Evolutionary conservation across 495 filamentous ascomycete genomes (phyloP), one percentile per base, ranked within the genome.

Genomic region (Chaetomium cochliodes): DNA sequence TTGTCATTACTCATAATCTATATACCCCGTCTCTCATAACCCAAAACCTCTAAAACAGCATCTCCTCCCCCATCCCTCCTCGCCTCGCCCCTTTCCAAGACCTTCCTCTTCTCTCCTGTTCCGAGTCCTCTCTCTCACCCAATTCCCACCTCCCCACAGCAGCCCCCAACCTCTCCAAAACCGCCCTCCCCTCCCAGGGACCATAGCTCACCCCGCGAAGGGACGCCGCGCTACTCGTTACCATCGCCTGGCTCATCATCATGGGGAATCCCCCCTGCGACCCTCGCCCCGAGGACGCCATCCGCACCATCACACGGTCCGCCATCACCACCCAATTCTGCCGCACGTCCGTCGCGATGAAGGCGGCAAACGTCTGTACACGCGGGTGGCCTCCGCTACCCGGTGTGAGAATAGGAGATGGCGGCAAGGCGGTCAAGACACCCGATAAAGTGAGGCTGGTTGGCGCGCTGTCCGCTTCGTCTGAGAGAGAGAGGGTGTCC

Each of bases 251-350:
- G 23, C n/a, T 50, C 41, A 37, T 41, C 1, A 39, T 3, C 3
- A 30, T 30, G 28, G 37, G 23, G 5, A 23, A 0, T 11, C 25
- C 61, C 0, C 61, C 23, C 52, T 39, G 54, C 53, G 30, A 26
- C 11, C 62, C 49, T 30, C n/a, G 60, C 62, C 68, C 68, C 0
- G 69, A 67, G 25, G 28, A 37, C 54, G 75, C 75, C 47, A 72
- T 74, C 52, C 62, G 68, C 49, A 79, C 64, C 67, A 49, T 77
- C 5, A 79, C 76, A 15, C 47, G 54, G 5, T 65, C 69, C 5
- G 65, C 68, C 3, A 71, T 64, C 16, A 73, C 69, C 1, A 72
- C 58, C 79, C 79, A 81, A 53, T 72, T 77, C 47, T 71, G 71
- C 7, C 65, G 50, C n/a, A 79, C 77, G 58, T 80, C 78, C 50